Evolutionary conservation across 768 basidiomycete genomes (phyloP).

Genomic region (Neoboletus magnificus): DNA sequence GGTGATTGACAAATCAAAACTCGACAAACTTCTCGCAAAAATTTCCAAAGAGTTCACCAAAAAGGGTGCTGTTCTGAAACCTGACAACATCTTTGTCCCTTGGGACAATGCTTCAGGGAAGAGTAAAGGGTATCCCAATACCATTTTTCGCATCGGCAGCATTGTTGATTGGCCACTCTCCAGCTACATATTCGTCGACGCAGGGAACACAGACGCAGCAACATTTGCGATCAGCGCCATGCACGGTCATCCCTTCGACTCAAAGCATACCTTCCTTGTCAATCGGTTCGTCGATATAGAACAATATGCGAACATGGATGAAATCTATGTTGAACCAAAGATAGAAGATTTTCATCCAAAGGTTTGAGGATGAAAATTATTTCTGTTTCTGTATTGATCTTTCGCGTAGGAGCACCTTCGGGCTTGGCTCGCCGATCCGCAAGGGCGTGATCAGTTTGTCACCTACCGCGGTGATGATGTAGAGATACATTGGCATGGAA

Average conservation of each 20-base stretch:
- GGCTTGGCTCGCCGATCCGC: constrained; percentile 89
- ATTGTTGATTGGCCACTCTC: neutral
- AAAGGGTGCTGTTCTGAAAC: constrained; percentile 73
- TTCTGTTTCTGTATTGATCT: constrained; percentile 4
- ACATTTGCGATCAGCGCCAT: constrained; percentile 61
- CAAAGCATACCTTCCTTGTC: constrained; percentile 78
- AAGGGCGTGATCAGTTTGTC: constrained; percentile 94
- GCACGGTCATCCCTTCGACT: constrained; percentile 81
- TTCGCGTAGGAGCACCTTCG: constrained; percentile 81
- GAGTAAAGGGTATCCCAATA: constrained; percentile 78
- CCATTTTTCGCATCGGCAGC: neutral
- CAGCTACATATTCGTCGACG: constrained; percentile 84
- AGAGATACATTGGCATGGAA: constrained; percentile 88
- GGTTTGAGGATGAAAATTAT: constrained; percentile 38
- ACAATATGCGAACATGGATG: constrained; percentile 70
- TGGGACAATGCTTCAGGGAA: constrained; percentile 81
- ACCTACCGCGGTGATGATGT: constrained; percentile 93
- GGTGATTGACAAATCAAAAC: constrained; percentile 80
- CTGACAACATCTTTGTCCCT: constrained; percentile 80
- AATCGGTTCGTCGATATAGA: constrained; percentile 92
- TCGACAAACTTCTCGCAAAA: constrained; percentile 76
- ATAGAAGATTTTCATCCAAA: constrained; percentile 70
- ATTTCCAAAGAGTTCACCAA: constrained; percentile 81
- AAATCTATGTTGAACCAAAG: constrained; percentile 73
- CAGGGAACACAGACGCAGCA: constrained; percentile 68